A percentile compares a stretch with the other conserved stretches of the same genome.
phyloP scores from a whole-genome alignment of 2,329 filamentous ascomycete species.

The Curvularia lunata region DNA sequence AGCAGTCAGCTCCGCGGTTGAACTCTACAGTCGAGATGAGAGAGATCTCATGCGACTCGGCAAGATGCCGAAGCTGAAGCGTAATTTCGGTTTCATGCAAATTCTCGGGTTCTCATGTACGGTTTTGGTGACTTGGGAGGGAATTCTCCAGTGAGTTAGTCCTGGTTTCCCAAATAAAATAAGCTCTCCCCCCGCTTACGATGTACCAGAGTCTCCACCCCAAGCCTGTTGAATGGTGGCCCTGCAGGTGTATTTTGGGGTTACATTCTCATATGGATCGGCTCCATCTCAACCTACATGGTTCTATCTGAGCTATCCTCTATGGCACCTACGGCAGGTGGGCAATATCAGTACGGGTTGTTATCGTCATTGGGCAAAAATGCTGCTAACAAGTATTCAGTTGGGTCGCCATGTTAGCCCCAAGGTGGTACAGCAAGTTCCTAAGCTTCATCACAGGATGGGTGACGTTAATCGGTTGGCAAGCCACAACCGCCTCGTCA shows the following conservation, averaged over 20 bases:
- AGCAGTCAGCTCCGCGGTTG: background rate
- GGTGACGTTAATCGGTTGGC: constrained; percentile 25
- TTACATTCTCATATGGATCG: constrained; percentile 20
- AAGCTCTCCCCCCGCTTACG: background rate
- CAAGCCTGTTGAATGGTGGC: constrained; percentile 18
- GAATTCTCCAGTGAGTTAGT: constrained; percentile 5
- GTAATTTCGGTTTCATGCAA: constrained; percentile 20
- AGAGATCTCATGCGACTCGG: constrained; percentile 14
- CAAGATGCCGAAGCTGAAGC: constrained; percentile 18
- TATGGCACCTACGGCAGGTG: constrained; percentile 24
- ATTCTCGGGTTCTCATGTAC: constrained; percentile 15
- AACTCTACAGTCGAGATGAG: constrained; percentile 7
- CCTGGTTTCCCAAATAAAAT: too few species aligned
- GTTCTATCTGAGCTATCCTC: constrained; percentile 26
- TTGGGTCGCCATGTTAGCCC: constrained; percentile 50
- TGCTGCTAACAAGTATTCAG: background rate
- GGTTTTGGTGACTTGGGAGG: constrained; percentile 15
- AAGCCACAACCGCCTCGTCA: constrained; percentile 13
- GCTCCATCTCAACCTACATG: constrained; percentile 17
- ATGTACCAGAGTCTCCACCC: constrained; percentile 1
- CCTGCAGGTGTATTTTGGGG: constrained; percentile 20
- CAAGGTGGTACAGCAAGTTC: constrained; percentile 34
- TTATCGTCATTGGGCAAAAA: background rate
- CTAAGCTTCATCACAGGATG: constrained; percentile 22
- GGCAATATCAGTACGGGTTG: constrained; percentile 18